Base-by-base conservation (phyloP, 2,329 filamentous ascomycete species). In the Diaporthe vexans region DNA sequence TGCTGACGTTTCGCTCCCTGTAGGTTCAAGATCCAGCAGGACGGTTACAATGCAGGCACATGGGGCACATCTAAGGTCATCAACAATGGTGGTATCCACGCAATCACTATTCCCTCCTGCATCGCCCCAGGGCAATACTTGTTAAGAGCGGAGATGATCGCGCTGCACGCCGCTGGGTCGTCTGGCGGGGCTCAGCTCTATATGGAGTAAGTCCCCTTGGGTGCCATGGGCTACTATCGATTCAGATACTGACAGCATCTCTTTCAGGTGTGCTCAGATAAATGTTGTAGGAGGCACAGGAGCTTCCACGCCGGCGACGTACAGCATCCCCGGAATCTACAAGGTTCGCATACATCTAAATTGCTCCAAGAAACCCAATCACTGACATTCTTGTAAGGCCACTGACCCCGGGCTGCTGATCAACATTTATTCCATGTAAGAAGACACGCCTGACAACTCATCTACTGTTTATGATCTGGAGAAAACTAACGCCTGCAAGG, bases 61-160 rank as follows among this genome's bases (percentile, higher is more conserved):
- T 86, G 85, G 83, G 85, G 81, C 17, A 85, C 85, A 65, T 83
- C 82, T 56, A 85, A 83, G 74, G 79, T 88, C 69, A 87, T 88
- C 71, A 80, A 82, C 46, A 87, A 87, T 78, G 84, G 84, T 71
- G 84, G 86, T 57, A 82, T 85, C 9, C 77, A 77, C 3, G 76
- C 76, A 7, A 81, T 81, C 65, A 77, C 78, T 19, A 79, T 81
- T 26, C 80, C 80, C 19, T 76, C 76, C 58, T 80, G 78, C 54
- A 76, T 81, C 24, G 79, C 80, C 5, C 75, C 77, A 33, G 81
- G 81, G 43, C 79, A 81, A 72, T 82, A 82, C 73, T 77, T 82
- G 37, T 76, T 82, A 52, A 77, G 80, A 13, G 79, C 79, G 33
- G 81, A 82, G 71, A 81, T 82, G 67, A 74, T 82, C 17, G 80